phyloP scores from a whole-genome alignment of 352 stramenopile genomes.

The Globisporangium lucens region DNA sequence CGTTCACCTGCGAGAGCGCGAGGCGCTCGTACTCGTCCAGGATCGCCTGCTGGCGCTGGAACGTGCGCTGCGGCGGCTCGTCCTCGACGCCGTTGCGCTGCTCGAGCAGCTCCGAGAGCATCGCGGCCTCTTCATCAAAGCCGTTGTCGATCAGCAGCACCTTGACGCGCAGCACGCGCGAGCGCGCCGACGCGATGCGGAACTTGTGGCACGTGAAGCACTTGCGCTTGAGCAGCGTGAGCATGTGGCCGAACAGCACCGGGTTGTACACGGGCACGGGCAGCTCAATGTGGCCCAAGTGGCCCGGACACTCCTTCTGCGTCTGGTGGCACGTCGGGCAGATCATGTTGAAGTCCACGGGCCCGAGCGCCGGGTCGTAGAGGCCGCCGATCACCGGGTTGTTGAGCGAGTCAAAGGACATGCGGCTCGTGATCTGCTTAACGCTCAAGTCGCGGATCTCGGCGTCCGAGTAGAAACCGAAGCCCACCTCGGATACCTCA shows the following conservation, averaged over 20 bases:
- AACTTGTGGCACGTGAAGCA: constrained; percentile 99
- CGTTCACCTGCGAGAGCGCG: constrained; percentile 48
- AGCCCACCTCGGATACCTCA: constrained; percentile 90
- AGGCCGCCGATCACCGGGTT: constrained; percentile 94
- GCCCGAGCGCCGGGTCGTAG: constrained; percentile 96
- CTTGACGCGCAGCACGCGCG: constrained; percentile 87
- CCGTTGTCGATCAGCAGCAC: constrained; percentile 91
- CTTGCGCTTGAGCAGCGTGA: constrained; percentile 96
- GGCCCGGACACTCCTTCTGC: constrained; percentile 95
- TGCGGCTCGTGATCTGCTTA: constrained; percentile 94
- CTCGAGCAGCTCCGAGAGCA: constrained; percentile 78
- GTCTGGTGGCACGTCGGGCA: constrained; percentile 96
- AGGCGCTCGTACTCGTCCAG: constrained; percentile 89
- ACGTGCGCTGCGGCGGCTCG: constrained; percentile 61
- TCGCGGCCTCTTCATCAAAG: constrained; percentile 73
- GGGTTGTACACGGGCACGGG: constrained; percentile 98
- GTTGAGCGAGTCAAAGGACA: constrained; percentile 95
- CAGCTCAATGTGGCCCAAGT: constrained; percentile 99
- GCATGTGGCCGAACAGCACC: constrained; percentile 93
- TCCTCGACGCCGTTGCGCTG: constrained; percentile 86
- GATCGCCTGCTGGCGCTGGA: constrained; percentile 83
- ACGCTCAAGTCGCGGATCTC: constrained; percentile 96
- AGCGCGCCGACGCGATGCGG: constrained; percentile 65
- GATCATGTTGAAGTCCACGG: constrained; percentile 87
- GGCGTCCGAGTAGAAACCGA: constrained; percentile 97